Evolutionary conservation across 495 filamentous ascomycete genomes (phyloP).

Genomic region (Penicillium diatomitis): DNA sequence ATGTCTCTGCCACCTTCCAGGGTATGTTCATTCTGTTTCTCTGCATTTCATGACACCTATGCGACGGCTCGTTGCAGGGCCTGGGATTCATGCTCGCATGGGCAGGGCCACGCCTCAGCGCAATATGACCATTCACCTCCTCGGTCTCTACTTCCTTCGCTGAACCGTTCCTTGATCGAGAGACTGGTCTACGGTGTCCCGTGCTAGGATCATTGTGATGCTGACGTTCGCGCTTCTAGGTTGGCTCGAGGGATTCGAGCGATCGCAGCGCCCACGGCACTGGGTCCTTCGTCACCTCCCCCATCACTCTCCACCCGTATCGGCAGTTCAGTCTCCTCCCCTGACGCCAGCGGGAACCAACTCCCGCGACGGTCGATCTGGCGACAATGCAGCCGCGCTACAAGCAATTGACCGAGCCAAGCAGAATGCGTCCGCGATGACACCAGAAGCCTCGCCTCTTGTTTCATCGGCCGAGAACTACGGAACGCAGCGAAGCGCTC

Average conservation of each 20-base stretch:
- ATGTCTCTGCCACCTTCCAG: constrained; percentile 79
- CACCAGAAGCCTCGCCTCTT: constrained; percentile 35
- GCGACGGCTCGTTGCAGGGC: too few relatives aligned
- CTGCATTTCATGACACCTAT: not conserved
- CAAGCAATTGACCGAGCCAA: constrained; percentile 37
- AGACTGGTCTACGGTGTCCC: too few relatives aligned
- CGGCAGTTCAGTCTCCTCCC: constrained; percentile 76
- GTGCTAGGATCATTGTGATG: too few relatives aligned
- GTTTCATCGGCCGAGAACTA: constrained; percentile 23
- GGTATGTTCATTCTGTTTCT: constrained; percentile 43
- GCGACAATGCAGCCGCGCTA: constrained; percentile 17
- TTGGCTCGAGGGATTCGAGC: constrained; percentile 40
- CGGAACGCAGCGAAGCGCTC: constrained; percentile 22
- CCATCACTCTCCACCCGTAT: constrained; percentile 40
- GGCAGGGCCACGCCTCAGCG: too few relatives aligned
- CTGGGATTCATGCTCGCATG: too few relatives aligned
- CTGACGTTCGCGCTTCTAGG: constrained; percentile 16
- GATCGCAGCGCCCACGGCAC: constrained; percentile 31
- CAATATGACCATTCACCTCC: not conserved
- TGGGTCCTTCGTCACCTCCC: constrained; percentile 32
- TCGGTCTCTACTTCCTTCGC: not conserved
- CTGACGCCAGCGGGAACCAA: constrained; percentile 75
- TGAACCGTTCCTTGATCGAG: constrained; percentile 5
- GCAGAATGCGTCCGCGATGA: constrained; percentile 58
- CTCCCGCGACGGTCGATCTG: constrained; percentile 38